Evolutionary conservation across 768 basidiomycete genomes (phyloP).

Genomic region (Exsudoporus frostii): DNA sequence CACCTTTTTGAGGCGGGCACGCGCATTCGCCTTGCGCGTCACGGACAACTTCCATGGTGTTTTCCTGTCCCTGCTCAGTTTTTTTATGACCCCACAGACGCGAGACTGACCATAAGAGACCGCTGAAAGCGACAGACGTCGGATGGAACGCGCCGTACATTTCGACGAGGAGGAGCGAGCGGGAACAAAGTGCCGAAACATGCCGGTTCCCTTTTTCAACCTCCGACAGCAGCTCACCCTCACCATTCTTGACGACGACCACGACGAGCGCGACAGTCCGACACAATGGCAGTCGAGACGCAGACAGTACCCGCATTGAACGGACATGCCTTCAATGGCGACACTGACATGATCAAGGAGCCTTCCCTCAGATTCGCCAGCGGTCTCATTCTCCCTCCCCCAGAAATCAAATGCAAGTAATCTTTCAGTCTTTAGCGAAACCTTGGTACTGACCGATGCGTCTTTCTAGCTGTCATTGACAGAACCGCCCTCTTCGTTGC

Average conservation of each 20-base stretch:
- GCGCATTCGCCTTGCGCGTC: constrained; percentile 90
- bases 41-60: constrained; percentile 88
- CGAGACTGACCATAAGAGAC: constrained; percentile 74
- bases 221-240: constrained; percentile 19
- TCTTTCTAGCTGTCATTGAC: constrained; percentile 79
- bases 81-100: not conserved
- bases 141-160: constrained; percentile 91
- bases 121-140: constrained; percentile 61
- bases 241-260: constrained; percentile 20
- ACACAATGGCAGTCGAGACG: constrained; percentile 48
- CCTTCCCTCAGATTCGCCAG: constrained; percentile 57
- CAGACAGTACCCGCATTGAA: constrained; percentile 39
- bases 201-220: constrained; percentile 24
- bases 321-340: constrained; percentile 40
- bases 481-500: constrained; percentile 90
- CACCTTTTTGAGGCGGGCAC: constrained; percentile 85
- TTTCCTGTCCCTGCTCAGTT: constrained; percentile 59
- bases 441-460: constrained; percentile 13
- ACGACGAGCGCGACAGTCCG: constrained; percentile 11
- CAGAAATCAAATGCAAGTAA: constrained; percentile 82
- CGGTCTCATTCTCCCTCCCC: constrained; percentile 93
- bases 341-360: constrained; percentile 40
- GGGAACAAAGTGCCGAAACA: constrained; percentile 15
- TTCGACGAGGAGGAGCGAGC: not conserved
- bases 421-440: not conserved